Percentiles rank a stretch among this genome's conserved stretches.
These are phyloP conservation scores for Trifolium repens DNA, from an alignment of 306 rosid genomes.

Conservation along the genomic window DNA sequence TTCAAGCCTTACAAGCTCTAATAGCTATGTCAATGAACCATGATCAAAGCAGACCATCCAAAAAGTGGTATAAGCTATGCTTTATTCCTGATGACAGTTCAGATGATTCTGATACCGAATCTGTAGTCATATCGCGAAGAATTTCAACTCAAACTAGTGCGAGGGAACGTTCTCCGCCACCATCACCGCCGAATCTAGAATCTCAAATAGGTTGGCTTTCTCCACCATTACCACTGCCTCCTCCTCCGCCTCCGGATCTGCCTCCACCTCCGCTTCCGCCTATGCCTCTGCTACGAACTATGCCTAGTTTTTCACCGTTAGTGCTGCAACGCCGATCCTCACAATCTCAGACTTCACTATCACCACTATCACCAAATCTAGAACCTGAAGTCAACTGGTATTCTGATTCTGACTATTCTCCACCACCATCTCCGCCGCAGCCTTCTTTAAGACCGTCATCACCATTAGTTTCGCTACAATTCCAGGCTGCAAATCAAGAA, in stretches of 20 bases:
- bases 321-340: no score
- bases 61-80: constrained; percentile 42
- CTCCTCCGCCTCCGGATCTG: background rate
- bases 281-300: no score
- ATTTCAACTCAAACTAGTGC: constrained; percentile 23
- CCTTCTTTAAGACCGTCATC: background rate
- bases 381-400: background rate
- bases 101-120: constrained; percentile 45
- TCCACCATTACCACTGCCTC: background rate
- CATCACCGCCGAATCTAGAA: background rate
- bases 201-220: background rate
- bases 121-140: constrained; percentile 1
- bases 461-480: background rate
- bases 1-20: background rate
- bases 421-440: background rate
- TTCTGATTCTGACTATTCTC: background rate
- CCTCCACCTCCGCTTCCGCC: no score
- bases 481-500: background rate
- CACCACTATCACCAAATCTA: background rate
- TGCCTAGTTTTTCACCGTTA: no score
- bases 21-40: constrained; percentile 32
- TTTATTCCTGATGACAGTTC: constrained; percentile 35
- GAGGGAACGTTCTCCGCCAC: constrained; percentile 15
- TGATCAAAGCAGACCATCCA: constrained; percentile 28
- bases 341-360: no score